phyloP scores from a whole-genome alignment of 176 grass and related monocot genomes.

The Zea mays region Zm-B73-REFERENCE-NAM-5.0 NC_050102.1:12214001-12214500 shows the following conservation, averaged over 20 bases:
- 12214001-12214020: no score
- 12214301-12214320: background rate
- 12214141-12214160: background rate
- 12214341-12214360: background rate
- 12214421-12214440: background rate
- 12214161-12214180: background rate
- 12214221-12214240: no score
- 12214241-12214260: background rate
- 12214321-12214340: no score
- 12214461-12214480: background rate
- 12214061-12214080: background rate
- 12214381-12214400: background rate
- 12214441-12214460: conserved; percentile 8
- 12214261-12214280: background rate
- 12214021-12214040: no score
- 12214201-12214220: background rate
- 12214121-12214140: background rate
- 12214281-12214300: background rate
- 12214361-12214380: background rate
- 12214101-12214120: background rate
- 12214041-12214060: background rate
- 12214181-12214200: background rate
- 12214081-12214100: background rate
- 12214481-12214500: background rate
- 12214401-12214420: background rate